phyloP scores from a whole-genome alignment of 2,329 filamentous ascomycete species.

The Fusarium udum region DNA sequence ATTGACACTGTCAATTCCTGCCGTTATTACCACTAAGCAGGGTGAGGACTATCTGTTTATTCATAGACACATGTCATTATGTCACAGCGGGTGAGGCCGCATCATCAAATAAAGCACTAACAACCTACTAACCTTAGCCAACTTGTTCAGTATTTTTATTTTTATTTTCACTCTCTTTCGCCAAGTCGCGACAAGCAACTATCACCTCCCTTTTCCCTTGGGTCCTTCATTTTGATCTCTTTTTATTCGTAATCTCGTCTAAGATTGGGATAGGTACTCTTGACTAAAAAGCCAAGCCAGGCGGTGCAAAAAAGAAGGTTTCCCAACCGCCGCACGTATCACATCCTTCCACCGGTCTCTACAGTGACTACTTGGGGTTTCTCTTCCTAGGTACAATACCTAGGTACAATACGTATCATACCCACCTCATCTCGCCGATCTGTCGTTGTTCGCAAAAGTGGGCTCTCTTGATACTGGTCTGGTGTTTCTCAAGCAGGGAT shows the following conservation, averaged over 20 bases:
- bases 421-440: constrained; percentile 28
- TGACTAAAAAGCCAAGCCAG: constrained; percentile 31
- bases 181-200: neutral
- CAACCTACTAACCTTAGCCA: neutral
- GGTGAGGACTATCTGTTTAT: neutral
- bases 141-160: neutral
- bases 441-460: constrained; percentile 30
- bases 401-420: neutral
- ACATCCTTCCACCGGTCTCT: constrained; percentile 22
- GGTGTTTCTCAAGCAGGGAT: constrained; percentile 34
- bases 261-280: neutral
- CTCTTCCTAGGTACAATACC: neutral
- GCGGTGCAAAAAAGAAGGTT: constrained; percentile 28
- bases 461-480: constrained; percentile 21
- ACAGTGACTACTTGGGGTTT: constrained; percentile 6
- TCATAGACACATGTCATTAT: constrained; percentile 25
- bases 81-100: constrained; percentile 29
- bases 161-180: neutral
- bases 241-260: constrained; percentile 19
- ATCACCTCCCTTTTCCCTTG: neutral
- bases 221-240: constrained; percentile 9
- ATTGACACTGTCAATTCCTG: constrained; percentile 7
- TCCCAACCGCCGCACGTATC: constrained; percentile 11
- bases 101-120: constrained; percentile 33
- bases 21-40: constrained; percentile 6